phyloP scores from a whole-genome alignment of 2,329 filamentous ascomycete species.

The Bipolaris cookei region DNA sequence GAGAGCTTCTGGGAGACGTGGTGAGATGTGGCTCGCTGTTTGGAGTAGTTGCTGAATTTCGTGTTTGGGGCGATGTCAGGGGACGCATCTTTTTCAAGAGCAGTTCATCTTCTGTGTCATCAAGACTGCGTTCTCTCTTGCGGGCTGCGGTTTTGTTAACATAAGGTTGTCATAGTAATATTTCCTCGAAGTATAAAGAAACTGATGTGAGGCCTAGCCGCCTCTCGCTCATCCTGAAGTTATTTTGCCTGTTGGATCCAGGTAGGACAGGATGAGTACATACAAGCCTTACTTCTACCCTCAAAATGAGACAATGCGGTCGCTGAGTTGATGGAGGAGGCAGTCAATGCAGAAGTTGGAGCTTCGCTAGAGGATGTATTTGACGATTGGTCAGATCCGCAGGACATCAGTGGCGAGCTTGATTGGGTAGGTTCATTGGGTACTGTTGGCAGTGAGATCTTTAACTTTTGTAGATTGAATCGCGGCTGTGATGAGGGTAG shows the following conservation, averaged over 20 bases:
- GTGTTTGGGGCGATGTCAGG: conserved; percentile 6
- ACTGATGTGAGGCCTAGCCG: no score
- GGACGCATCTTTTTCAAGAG: conserved; percentile 23
- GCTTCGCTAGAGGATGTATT: conserved; percentile 22
- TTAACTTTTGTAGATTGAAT: conserved; percentile 8
- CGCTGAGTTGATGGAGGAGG: conserved; percentile 9
- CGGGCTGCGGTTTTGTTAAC: not conserved
- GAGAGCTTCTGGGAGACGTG: not conserved
- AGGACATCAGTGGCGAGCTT: conserved; percentile 26
- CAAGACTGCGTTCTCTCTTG: conserved; percentile 1
- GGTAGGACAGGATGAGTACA: not conserved
- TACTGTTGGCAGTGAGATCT: conserved; percentile 2
- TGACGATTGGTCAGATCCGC: conserved; percentile 23
- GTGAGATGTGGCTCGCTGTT: not conserved
- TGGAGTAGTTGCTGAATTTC: not conserved
- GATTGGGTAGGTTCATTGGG: not conserved
- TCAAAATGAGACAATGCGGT: not conserved
- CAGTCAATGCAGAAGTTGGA: conserved; percentile 25
- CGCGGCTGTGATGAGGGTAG: not conserved
- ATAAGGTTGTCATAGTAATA: not conserved
- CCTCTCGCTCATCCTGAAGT: no score
- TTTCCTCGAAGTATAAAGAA: not conserved
- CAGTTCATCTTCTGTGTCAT: conserved; percentile 5
- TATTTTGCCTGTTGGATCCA: not conserved
- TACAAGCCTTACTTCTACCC: conserved; percentile 9